These are phyloP conservation scores for Xylaria bambusicola DNA, from an alignment of 495 filamentous ascomycete genomes.

Conservation along the genomic window DNA sequence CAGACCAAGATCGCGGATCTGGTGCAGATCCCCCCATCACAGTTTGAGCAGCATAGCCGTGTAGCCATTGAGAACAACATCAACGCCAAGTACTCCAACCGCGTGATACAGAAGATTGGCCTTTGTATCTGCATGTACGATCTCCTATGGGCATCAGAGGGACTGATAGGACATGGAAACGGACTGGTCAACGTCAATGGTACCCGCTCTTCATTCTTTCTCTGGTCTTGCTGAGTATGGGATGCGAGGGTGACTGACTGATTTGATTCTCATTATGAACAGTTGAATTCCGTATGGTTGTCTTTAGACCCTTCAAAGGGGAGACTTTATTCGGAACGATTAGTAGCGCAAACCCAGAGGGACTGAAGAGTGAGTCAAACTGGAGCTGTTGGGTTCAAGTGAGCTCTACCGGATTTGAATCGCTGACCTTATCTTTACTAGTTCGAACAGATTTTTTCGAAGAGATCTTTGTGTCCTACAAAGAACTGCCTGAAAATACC, in stretches of 20 bases:
- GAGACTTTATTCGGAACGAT: conserved; percentile 87
- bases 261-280: no score
- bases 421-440: conserved; percentile 34
- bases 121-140: conserved; percentile 92
- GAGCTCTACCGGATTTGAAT: no score
- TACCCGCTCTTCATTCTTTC: conserved; percentile 34
- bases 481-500: conserved; percentile 68
- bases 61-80: conserved; percentile 90
- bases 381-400: no score
- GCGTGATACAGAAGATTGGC: conserved; percentile 69
- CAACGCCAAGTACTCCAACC: conserved; percentile 91
- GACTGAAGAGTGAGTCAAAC: conserved; percentile 78
- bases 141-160: conserved; percentile 81
- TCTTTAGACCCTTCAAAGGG: conserved; percentile 91
- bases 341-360: conserved; percentile 64
- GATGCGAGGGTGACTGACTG: no score
- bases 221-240: no score
- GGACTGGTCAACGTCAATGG: conserved; percentile 92
- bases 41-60: conserved; percentile 76
- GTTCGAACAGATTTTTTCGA: conserved; percentile 88
- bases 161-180: conserved; percentile 85
- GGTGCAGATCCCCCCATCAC: conserved; percentile 83
- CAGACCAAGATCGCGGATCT: conserved; percentile 80
- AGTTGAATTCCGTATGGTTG: conserved; percentile 92
- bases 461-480: conserved; percentile 77